phyloP scores from a whole-genome alignment of 1,284 basidiomycete species.

The Cryptococcus floricola region DNA sequence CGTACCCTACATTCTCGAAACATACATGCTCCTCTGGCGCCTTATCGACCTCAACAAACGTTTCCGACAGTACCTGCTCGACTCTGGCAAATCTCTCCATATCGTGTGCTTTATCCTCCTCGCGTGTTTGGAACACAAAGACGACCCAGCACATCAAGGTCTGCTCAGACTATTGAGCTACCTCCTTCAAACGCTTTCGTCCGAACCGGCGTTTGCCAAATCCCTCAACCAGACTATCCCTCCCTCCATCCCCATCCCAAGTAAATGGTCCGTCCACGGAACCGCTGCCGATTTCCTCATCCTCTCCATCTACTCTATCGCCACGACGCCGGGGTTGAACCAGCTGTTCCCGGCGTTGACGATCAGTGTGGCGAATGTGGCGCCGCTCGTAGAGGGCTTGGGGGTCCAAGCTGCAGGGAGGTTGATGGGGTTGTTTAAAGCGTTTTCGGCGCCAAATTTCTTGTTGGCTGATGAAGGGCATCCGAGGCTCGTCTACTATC shows the following conservation, averaged over 20 bases:
- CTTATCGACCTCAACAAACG: slow-evolving; percentile 90
- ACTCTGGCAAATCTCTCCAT: slow-evolving; percentile 72
- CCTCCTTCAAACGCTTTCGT: slow-evolving; percentile 84
- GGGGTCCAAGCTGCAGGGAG: slow-evolving; percentile 75
- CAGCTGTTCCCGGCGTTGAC: slow-evolving; percentile 87
- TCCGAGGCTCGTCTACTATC: slow-evolving; percentile 84
- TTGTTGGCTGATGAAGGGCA: slow-evolving; percentile 89
- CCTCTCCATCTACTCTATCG: slow-evolving; percentile 81
- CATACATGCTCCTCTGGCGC: slow-evolving; percentile 81
- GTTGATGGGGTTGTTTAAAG: slow-evolving; percentile 78
- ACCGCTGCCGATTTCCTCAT: slow-evolving; percentile 73
- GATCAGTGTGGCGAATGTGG: slow-evolving; percentile 80
- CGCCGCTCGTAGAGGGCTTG: slow-evolving; percentile 78
- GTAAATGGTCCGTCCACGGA: slow-evolving; percentile 71
- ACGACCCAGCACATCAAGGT: slow-evolving; percentile 88
- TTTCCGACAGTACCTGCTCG: slow-evolving; percentile 74
- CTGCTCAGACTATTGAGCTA: slow-evolving; percentile 85
- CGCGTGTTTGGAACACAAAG: slow-evolving; percentile 77
- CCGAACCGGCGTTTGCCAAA: slow-evolving; percentile 70
- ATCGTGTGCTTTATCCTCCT: slow-evolving; percentile 71
- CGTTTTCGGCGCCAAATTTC: slow-evolving; percentile 84
- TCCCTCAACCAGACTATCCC: slow-evolving; percentile 56
- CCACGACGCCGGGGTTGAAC: slow-evolving; percentile 79
- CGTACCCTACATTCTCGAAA: slow-evolving; percentile 74
- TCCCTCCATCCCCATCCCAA: slow-evolving; percentile 59